Base-by-base conservation (phyloP, 495 filamentous ascomycete species). In the Trichocladium uniseriatum region DNA sequence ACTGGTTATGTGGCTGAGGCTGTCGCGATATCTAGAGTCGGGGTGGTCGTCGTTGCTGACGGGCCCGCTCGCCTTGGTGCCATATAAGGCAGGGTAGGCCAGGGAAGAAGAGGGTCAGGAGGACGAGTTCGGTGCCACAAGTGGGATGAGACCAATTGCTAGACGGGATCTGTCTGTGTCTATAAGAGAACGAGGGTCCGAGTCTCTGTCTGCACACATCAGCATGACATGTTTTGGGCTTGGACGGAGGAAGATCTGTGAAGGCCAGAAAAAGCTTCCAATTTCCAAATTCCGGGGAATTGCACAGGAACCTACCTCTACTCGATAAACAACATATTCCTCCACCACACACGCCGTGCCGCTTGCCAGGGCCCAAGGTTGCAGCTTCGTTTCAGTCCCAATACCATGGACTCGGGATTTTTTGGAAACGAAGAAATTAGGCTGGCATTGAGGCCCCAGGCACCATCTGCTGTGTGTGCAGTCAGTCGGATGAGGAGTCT, bases 1-100 rank as follows among this genome's bases (percentile, higher is more conserved):
- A 11, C 24, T 21, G 40, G 27, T 36, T 38, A 21, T 2, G 19
- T 38, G 22, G 41, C 45, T 28, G 42, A 16, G 42, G 38, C 14
- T 19, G 45, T 48, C 35, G 42, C 38, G 38, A 55, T 40, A 47
- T 49, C 36, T 43, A 15, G 45, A 18, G 19, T 15, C 35, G 45
- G 40, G 15, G 7, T 43, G 43, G 52, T 53, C 51, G 55, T 51
- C 43, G 45, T 43, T 27, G 46, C 18, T 56, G 46, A 57, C 57
- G 55, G 52, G 32, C 44, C 40, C 34, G 55, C 54, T 60, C 47
- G 50, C 34, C 51, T 43, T 52, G 41, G 42, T 48, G 52, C 54
- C 57, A 59, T 59, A 41, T 36, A 29, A 35, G 14, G 16, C 32
- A 29, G 34, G 46, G 20, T 31, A 35, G 15, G 27, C 13, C 20